phyloP scores from a whole-genome alignment of 371 early-diverging fungal species.

The Haplosporangium sp. region DNA sequence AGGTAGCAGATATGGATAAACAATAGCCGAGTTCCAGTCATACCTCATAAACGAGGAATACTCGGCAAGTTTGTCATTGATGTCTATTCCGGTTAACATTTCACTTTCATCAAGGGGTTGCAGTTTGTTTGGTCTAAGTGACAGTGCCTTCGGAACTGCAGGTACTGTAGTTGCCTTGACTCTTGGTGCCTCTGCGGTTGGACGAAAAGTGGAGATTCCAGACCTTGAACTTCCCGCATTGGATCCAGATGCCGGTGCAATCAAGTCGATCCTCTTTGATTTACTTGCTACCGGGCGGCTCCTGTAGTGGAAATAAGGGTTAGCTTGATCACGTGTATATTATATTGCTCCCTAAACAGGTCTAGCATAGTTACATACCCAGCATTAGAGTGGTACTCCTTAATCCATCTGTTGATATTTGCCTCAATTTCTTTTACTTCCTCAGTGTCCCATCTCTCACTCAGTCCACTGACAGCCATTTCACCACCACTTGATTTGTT shows the following conservation, averaged over 20 bases:
- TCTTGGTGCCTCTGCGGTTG: constrained; percentile 46
- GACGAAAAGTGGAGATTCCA: constrained; percentile 14
- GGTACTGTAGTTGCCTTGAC: constrained; percentile 52
- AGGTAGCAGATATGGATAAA: background rate
- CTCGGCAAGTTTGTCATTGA: constrained; percentile 52
- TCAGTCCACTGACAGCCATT: constrained; percentile 59
- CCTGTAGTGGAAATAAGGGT: background rate
- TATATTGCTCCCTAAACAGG: background rate
- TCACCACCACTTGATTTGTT: constrained; percentile 58
- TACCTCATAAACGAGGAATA: constrained; percentile 56
- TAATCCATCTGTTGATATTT: constrained; percentile 66
- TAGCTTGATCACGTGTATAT: background rate
- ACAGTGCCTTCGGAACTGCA: constrained; percentile 31
- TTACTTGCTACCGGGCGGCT: constrained; percentile 24
- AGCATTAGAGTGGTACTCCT: constrained; percentile 60
- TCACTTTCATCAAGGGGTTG: constrained; percentile 32
- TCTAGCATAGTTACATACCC: constrained; percentile 1
- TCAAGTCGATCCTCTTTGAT: constrained; percentile 16
- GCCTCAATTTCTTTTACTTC: constrained; percentile 64
- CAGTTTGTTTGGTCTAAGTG: constrained; percentile 29
- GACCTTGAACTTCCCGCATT: constrained; percentile 1
- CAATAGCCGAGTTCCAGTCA: background rate
- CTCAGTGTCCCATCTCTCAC: constrained; percentile 65
- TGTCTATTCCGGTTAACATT: constrained; percentile 42
- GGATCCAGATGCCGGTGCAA: constrained; percentile 3